Base-by-base conservation (phyloP, 768 basidiomycete genomes). In the Stropharia rugosoannulata region DNA sequence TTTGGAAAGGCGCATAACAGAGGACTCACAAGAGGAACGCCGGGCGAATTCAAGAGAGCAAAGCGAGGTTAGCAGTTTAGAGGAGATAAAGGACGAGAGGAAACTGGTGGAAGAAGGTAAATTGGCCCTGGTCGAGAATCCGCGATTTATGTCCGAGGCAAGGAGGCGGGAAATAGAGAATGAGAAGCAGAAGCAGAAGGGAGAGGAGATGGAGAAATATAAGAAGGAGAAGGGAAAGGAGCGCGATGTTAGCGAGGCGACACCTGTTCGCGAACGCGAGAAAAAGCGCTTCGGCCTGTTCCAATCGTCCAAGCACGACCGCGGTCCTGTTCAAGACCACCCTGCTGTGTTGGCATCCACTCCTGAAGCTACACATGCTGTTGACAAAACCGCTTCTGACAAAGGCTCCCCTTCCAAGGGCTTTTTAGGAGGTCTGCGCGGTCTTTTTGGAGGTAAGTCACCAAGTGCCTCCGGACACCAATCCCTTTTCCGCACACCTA, bases 61-160 rank as follows among this genome's bases (percentile, higher is more conserved):
- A 25, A 27, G 32, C 41, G 44, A 32, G 7, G 47, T 29, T 65
- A 67, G 54, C n/a, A 51, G 51, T 13, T 65, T 54, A 37, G 71
- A 63, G 7, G 71, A 70, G 4, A 70, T 74, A 51, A 74, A 73
- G 39, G 71, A 61, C 0, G 75, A 73, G 5, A 74, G 73, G 12
- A 66, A 63, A 15, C 59, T 69, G 12, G 62, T 64, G 7, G 59
- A 64, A 8, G 64, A 64, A 35, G 66, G 64, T 1, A 68, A 71
- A n/a, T 58, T 80, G 10, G 66, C 70, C 40, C 72, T 84, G 4
- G 75, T 80, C n/a, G 85, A 85, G 61, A 86, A 86, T 59, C 77
- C 80, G 12, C 74, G 79, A 22, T 85, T 81, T 55, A 65, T 72
- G 25, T 49, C 51, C 22, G 65, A 64, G 55, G 59, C 63, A 41